Conservation (phyloP, 108 stramenopile genomes). For the Schizochytrium sp. region DNA sequence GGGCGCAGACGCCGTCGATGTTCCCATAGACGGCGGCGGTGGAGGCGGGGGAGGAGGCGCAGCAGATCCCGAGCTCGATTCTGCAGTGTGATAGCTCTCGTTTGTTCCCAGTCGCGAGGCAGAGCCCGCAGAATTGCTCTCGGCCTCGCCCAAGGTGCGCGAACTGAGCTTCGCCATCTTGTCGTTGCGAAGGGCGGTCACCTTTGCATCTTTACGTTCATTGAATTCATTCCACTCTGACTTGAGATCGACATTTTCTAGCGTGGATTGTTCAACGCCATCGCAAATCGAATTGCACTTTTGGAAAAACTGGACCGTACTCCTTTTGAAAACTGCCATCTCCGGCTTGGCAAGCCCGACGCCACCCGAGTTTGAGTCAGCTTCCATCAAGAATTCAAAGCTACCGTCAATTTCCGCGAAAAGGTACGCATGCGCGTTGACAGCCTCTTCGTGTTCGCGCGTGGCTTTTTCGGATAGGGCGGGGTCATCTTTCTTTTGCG, state of each 20-base stretch:
- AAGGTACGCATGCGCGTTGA: neutral
- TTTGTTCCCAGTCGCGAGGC: neutral
- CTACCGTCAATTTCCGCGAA: neutral
- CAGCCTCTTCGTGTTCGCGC: neutral
- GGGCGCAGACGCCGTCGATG: neutral
- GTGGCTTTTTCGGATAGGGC: neutral
- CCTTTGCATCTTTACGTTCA: neutral
- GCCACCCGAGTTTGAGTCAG: neutral
- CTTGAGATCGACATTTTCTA: neutral
- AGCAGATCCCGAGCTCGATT: neutral
- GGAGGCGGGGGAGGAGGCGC: neutral
- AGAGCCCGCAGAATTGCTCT: neutral
- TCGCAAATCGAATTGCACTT: neutral
- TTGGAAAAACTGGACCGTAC: neutral
- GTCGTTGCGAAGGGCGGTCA: neutral
- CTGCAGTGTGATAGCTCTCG: neutral
- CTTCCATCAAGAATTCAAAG: neutral
- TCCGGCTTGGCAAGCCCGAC: neutral
- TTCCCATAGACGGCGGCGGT: neutral
- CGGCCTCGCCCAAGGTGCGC: neutral
- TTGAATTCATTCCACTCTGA: neutral
- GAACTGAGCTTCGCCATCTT: neutral
- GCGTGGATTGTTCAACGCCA: neutral
- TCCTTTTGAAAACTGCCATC: neutral
- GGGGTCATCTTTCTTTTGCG: neutral